Percentiles rank a stretch among this genome's conserved stretches.
phyloP scores from a whole-genome alignment of 306 rosid genomes.

The Vicia sativa region DNA sequence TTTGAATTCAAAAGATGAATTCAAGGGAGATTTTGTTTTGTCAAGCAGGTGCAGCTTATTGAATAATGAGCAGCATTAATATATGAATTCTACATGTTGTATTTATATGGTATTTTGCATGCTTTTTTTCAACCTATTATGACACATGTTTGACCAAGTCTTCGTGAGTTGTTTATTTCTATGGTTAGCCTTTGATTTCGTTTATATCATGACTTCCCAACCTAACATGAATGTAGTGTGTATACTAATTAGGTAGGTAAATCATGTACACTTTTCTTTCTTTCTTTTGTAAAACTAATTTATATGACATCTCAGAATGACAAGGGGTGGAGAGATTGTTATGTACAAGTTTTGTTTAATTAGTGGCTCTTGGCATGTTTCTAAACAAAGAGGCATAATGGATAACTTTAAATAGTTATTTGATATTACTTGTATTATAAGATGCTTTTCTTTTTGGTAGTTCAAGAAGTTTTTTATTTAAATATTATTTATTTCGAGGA shows the following conservation, averaged over 20 bases:
- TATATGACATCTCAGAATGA: not conserved
- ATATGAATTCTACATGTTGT: not conserved
- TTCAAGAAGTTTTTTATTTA: too few species aligned
- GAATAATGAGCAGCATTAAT: not conserved
- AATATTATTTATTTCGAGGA: too few species aligned
- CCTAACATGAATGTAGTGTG: not conserved
- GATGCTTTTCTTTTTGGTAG: too few species aligned
- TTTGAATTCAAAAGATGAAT: constrained; percentile 36
- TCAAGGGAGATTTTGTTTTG: constrained; percentile 5
- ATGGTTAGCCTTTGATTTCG: constrained; percentile 12
- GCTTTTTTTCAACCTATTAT: constrained; percentile 1
- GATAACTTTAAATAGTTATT: too few species aligned
- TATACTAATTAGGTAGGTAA: not conserved
- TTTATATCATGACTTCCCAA: not conserved
- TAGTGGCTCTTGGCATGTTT: too few species aligned
- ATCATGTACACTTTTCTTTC: not conserved
- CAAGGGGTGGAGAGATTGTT: too few species aligned
- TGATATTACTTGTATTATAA: too few species aligned
- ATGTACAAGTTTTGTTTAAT: too few species aligned
- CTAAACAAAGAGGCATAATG: too few species aligned
- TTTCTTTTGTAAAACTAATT: not conserved
- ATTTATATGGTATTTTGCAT: constrained; percentile 17
- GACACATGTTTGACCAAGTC: constrained; percentile 21
- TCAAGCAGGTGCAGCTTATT: not conserved
- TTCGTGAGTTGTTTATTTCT: not conserved